Conservation (phyloP, 106 monocot species). For the Dendrobium nobile region DNA sequence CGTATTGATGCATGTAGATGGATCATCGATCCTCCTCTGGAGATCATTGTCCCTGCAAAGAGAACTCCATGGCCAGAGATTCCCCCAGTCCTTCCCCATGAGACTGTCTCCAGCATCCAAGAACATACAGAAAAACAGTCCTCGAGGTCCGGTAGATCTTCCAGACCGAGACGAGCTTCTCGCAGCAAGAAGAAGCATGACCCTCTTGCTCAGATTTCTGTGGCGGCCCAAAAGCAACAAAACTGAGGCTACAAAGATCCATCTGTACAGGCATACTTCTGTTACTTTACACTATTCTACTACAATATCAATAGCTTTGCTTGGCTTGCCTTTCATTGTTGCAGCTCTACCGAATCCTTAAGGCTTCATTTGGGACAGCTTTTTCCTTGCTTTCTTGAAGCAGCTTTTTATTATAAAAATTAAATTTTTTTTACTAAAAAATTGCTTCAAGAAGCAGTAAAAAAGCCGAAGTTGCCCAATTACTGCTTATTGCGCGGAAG, state of each 20-base stretch:
- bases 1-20: conserved; percentile 44
- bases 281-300: not conserved
- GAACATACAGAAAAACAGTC: conserved; percentile 21
- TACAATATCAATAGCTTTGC: not conserved
- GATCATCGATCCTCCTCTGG: conserved; percentile 67
- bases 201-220: conserved; percentile 9
- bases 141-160: conserved; percentile 27
- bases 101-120: conserved; percentile 7
- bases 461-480: no score
- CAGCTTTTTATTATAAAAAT: no score
- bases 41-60: conserved; percentile 64
- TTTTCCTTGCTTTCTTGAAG: no score
- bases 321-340: not conserved
- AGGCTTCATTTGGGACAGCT: no score
- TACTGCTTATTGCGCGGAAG: not conserved
- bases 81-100: conserved; percentile 28
- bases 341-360: not conserved
- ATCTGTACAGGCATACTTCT: conserved; percentile 5
- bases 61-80: conserved; percentile 67
- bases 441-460: no score
- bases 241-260: conserved; percentile 10
- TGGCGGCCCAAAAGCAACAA: conserved; percentile 16
- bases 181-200: conserved; percentile 51
- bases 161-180: conserved; percentile 45
- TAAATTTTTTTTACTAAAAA: no score